A percentile compares a stretch with the other conserved stretches of the same genome.
phyloP scores from a whole-genome alignment of 2,329 filamentous ascomycete genomes.

The Calonectria pseudoreteaudii region DNA sequence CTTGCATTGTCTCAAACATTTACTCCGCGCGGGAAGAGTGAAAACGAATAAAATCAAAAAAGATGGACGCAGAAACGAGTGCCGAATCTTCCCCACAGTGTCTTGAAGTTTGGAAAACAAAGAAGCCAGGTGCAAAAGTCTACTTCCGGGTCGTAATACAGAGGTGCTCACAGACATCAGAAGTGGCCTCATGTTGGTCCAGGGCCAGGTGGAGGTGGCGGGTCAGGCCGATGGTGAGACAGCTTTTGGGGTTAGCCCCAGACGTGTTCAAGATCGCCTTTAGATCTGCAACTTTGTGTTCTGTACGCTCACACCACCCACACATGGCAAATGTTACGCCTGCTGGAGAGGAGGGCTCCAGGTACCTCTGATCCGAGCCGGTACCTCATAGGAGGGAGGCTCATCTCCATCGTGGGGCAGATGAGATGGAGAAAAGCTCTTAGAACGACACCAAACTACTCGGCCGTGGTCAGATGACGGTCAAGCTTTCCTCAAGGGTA shows the following conservation, averaged over 20 bases:
- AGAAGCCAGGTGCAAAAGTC: background rate
- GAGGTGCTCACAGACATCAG: background rate
- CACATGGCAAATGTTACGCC: slow-evolving; percentile 7
- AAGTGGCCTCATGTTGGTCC: slow-evolving; percentile 5
- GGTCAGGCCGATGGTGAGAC: slow-evolving; percentile 33
- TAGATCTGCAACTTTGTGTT: slow-evolving; percentile 26
- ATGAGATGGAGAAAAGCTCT: slow-evolving; percentile 17
- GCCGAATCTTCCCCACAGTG: background rate
- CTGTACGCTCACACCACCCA: slow-evolving; percentile 15
- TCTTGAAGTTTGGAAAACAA: background rate
- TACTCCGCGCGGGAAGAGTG: background rate
- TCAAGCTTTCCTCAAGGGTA: slow-evolving; percentile 25
- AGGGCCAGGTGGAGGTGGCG: slow-evolving; percentile 23
- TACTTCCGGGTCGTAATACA: background rate
- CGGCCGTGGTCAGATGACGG: slow-evolving; percentile 28
- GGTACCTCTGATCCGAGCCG: slow-evolving; percentile 25
- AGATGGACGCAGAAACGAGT: background rate
- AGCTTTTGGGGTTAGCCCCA: slow-evolving; percentile 27
- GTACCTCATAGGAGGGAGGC: slow-evolving; percentile 19
- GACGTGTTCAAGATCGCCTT: slow-evolving; percentile 31
- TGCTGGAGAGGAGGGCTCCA: slow-evolving; percentile 1
- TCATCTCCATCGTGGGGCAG: slow-evolving; percentile 21
- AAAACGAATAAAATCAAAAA: background rate
- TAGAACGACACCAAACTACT: slow-evolving; percentile 18
- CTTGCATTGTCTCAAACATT: slow-evolving; percentile 5